Evolutionary conservation across 163 green algal genomes (phyloP).

Genomic region (Scenedesmus sp.): DNA sequence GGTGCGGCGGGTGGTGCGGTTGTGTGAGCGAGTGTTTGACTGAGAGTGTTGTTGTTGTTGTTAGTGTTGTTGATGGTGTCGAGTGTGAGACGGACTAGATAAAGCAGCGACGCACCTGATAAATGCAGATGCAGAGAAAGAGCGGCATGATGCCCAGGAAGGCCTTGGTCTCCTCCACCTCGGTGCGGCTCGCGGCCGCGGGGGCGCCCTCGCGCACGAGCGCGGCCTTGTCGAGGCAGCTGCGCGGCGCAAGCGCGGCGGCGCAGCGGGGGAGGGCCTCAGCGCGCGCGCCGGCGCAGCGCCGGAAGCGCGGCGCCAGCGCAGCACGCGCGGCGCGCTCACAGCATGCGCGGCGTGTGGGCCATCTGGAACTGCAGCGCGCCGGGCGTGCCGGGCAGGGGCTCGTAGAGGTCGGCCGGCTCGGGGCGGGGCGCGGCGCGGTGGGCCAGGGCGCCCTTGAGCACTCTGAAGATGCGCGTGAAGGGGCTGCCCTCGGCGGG

Average conservation of each 20-base stretch:
- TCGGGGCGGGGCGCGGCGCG: not conserved
- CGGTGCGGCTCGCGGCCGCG: not conserved
- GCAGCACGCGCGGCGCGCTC: not conserved
- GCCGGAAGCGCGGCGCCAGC: not conserved
- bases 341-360: constrained; percentile 44
- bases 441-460: constrained; percentile 1
- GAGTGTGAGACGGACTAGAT: no score
- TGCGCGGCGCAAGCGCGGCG: not conserved
- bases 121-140: constrained; percentile 40
- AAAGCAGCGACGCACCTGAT: constrained; percentile 23
- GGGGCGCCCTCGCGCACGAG: not conserved
- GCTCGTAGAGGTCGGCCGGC: constrained; percentile 35
- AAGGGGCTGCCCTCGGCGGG: constrained; percentile 37
- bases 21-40: no score
- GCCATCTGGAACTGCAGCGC: constrained; percentile 27
- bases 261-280: not conserved
- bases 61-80: no score
- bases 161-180: constrained; percentile 48
- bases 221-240: constrained; percentile 42
- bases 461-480: constrained; percentile 35
- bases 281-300: not conserved
- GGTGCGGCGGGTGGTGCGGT: no score
- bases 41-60: no score
- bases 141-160: constrained; percentile 45
- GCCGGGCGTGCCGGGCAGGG: not conserved